Evolutionary conservation across 2,329 filamentous ascomycete genomes (phyloP), one percentile per base, ranked within the genome.

Genomic region (Scedosporium dehoogii): DNA sequence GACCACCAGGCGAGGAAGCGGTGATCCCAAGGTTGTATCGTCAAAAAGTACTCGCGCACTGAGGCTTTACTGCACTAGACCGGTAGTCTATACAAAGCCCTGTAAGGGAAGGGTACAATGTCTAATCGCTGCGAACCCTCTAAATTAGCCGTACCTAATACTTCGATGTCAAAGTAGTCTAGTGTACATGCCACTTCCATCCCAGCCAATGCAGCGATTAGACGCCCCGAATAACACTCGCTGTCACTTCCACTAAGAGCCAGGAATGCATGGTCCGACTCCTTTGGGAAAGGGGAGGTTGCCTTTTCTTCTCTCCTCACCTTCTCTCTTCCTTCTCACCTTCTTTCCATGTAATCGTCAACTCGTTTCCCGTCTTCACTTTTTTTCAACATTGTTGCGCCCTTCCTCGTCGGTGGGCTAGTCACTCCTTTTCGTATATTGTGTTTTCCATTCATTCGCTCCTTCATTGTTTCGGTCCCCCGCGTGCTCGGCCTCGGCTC

Each of bases 331-430:
- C 66, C 69, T 64, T 67, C 60, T 63, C 68, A 71, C 46, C n/a
- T 42, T 25, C 29, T 29, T 61, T 23, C 29, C 9, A 23, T 51
- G 48, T 51, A 14, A 29, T 73, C 72, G 73, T 70, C 70, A 67
- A 68, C 70, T 69, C 60, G 63, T 68, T 67, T 66, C 68, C 68
- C 66, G 67, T 67, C 64, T 69, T 67, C 65, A 64, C 46, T 12
- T 18, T 29, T 29, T 63, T 55, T 23, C 51, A 56, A 59, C 6
- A n/a, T 29, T 62, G 27, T 58, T 63, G 41, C 25, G 42, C 58
- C 41, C 59, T 67, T 59, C 79, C 79, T 79, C 81, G 80, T 79
- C 77, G 80, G 79, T 80, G 74, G 82, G 81, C 80, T 74, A 76
- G 78, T 75, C 83, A 78, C 76, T 84, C 81, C 69, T 83, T 83